Percentiles rank a stretch among this genome's conserved stretches.
phyloP scores from a whole-genome alignment of 2,329 filamentous ascomycete genomes.

The Amphichorda felina region DNA sequence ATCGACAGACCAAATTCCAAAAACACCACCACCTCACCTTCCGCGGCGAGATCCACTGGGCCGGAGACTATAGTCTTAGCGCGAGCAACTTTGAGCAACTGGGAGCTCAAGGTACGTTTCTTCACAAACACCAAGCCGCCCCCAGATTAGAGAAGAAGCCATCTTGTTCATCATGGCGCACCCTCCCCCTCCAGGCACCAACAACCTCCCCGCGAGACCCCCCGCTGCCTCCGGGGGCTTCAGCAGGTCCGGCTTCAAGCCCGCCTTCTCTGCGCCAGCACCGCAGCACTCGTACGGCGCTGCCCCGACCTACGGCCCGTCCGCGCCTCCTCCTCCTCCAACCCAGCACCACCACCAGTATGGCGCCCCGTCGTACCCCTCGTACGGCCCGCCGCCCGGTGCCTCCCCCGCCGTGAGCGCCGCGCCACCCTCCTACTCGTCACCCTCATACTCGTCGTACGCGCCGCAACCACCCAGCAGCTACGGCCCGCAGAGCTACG shows the following conservation, averaged over 20 bases:
- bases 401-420: not conserved
- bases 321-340: not conserved
- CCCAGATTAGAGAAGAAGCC: not conserved
- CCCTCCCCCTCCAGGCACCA: constrained; percentile 68
- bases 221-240: constrained; percentile 32
- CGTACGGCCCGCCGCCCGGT: constrained; percentile 4
- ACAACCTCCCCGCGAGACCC: constrained; percentile 61
- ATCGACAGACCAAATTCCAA: too few species aligned
- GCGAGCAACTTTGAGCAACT: constrained; percentile 1
- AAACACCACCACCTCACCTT: too few species aligned
- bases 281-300: constrained; percentile 14
- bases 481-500: constrained; percentile 11
- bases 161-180: constrained; percentile 65
- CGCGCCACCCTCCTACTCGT: not conserved
- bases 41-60: too few species aligned
- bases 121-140: not conserved
- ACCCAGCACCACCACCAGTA: constrained; percentile 12
- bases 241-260: constrained; percentile 23
- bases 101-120: constrained; percentile 3
- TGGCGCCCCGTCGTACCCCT: not conserved
- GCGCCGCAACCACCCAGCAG: not conserved
- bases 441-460: not conserved
- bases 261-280: constrained; percentile 31
- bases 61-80: not conserved
- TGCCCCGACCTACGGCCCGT: constrained; percentile 15